Evolutionary conservation across 1,284 basidiomycete species (phyloP).

Genomic region (Austroboletus novae-zelandiae): DNA sequence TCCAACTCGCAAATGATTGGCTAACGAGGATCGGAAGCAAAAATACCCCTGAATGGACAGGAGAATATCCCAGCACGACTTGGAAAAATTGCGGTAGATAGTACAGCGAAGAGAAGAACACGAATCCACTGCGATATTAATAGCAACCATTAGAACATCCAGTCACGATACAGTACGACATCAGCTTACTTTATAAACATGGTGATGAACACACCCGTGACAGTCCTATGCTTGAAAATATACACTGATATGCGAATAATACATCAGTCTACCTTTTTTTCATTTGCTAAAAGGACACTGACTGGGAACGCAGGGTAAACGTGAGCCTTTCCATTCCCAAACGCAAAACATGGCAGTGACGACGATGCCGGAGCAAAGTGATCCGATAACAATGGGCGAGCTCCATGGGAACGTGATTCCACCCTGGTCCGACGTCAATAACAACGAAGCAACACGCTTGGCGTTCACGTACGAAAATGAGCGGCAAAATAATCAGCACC

Average conservation of each 20-base stretch:
- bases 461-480: slow-evolving; percentile 61
- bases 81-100: slow-evolving; percentile 79
- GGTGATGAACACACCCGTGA: slow-evolving; percentile 63
- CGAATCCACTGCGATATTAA: slow-evolving; percentile 42
- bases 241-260: slow-evolving; percentile 43
- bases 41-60: slow-evolving; percentile 29
- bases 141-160: neutral
- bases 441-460: neutral
- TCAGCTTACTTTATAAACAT: slow-evolving; percentile 61
- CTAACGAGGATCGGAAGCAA: slow-evolving; percentile 42
- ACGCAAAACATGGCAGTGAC: slow-evolving; percentile 59
- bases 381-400: slow-evolving; percentile 61
- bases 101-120: slow-evolving; percentile 60
- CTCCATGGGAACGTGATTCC: slow-evolving; percentile 69
- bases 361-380: slow-evolving; percentile 55
- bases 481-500: slow-evolving; percentile 60
- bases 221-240: slow-evolving; percentile 71
- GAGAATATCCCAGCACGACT: slow-evolving; percentile 56
- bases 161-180: neutral
- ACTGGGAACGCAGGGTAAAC: slow-evolving; percentile 69
- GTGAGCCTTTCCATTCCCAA: slow-evolving; percentile 72
- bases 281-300: slow-evolving; percentile 22
- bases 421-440: slow-evolving; percentile 40
- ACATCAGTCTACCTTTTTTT: slow-evolving; percentile 3
- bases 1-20: slow-evolving; percentile 57